Evolutionary conservation across 164 flowering plant species (phyloP).

Genomic region (Aristolochia contorta): DNA sequence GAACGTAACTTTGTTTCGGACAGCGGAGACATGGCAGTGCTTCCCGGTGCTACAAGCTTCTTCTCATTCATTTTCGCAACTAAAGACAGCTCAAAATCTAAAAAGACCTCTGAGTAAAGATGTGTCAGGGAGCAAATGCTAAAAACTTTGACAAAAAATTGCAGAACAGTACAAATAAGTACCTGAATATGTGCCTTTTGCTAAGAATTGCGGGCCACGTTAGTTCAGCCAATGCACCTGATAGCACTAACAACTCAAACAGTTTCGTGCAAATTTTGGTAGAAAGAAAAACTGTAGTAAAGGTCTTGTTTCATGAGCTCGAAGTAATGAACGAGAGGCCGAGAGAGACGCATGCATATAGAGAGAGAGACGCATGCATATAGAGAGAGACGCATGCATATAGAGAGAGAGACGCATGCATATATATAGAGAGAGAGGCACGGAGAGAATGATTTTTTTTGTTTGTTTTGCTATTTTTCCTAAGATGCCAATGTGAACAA

Average conservation of each 20-base stretch:
- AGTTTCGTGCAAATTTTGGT: slow-evolving; percentile 32
- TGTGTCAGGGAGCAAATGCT: not conserved
- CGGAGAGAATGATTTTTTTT: too few relatives aligned
- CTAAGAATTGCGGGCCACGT: slow-evolving; percentile 61
- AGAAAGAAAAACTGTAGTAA: not conserved
- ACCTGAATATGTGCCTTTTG: slow-evolving; percentile 59
- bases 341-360: too few relatives aligned
- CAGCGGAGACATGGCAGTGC: slow-evolving; percentile 19
- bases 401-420: too few relatives aligned
- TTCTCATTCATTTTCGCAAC: slow-evolving; percentile 29
- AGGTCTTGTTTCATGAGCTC: not conserved
- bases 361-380: too few relatives aligned
- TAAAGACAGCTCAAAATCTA: slow-evolving; percentile 24
- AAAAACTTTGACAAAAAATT: not conserved
- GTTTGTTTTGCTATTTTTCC: too few relatives aligned
- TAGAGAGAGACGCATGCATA: too few relatives aligned
- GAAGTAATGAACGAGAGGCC: too few relatives aligned
- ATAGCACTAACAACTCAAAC: slow-evolving; percentile 52
- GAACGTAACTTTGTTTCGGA: slow-evolving; percentile 31
- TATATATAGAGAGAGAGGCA: too few relatives aligned
- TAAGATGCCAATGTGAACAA: too few relatives aligned
- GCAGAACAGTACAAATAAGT: slow-evolving; percentile 3
- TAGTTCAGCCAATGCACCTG: slow-evolving; percentile 66
- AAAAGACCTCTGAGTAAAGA: slow-evolving; percentile 24
- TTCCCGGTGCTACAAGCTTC: slow-evolving; percentile 23